Evolutionary conservation across 208 protist species (phyloP), one percentile per base, ranked within the genome.

Genomic region (Trypanosoma theileri): DNA sequence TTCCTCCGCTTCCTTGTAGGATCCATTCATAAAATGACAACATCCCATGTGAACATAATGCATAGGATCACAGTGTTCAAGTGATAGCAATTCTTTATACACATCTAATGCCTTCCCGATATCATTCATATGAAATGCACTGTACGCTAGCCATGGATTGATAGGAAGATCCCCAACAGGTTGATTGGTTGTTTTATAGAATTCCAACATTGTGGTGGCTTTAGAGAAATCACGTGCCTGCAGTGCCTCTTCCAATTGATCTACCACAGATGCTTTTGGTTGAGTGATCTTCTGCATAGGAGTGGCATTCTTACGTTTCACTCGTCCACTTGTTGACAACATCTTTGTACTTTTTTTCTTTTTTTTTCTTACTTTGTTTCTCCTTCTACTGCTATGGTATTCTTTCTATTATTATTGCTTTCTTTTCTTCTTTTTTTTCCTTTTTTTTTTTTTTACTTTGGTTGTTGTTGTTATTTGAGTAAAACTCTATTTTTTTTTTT

Each of bases 91-190:
- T 44, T 94, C 86, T 74, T 92, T 91, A 79, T 91, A 96, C 11
- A 95, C 93, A 41, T 97, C 90, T 31, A 96, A 72, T 17, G 96
- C 93, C 74, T 98, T 97, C 21, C 78, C 59, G 12, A 96, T 88
- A 71, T 99, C 93, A 61, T 97, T 97, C 50, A 96, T 82, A 80
- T 99, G 97, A 68, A 97, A 98, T 24, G 88, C 84, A 69, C 84
- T 90, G 71, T 99, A 99, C 0, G 87, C 93, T 40, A 98, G 73
- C 98, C 97, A 99, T 40, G 85, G 71, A 64, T 92, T 92, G 45
- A 96, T 85, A 7, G 72, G 53, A n/a, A 91, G 64, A 52, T 89
- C 78, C n/a, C 86, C 91, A 28, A 95, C 80, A 41, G 74, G 66
- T 55, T 91, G 83, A 14, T 85, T 89, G 22, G 75, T 82, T 17